A percentile compares a stretch with the other conserved stretches of the same genome.
Conservation (phyloP, 768 basidiomycete genomes). For the Tricholoma sp. region DNA sequence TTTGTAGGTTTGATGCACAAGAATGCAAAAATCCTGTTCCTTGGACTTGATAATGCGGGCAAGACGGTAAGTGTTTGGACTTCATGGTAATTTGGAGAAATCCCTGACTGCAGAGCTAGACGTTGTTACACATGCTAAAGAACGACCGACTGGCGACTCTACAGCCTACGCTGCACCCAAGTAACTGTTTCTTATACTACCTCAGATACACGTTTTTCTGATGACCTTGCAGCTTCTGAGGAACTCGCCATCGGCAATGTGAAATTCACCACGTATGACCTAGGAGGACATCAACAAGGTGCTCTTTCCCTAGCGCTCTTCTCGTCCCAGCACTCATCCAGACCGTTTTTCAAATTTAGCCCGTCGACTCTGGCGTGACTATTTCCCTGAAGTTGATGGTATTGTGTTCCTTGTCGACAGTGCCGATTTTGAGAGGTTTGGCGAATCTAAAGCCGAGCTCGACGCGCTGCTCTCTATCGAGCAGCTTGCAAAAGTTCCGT, state of each 20-base stretch:
- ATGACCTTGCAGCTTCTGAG: slow-evolving; percentile 72
- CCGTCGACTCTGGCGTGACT: slow-evolving; percentile 98
- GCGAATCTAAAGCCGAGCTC: slow-evolving; percentile 95
- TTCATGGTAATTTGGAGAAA: not conserved
- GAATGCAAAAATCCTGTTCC: slow-evolving; percentile 99
- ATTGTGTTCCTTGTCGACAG: slow-evolving; percentile 98
- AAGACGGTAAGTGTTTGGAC: slow-evolving; percentile 74
- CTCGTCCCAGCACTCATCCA: not conserved
- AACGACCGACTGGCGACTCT: slow-evolving; percentile 96
- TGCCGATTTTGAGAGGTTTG: slow-evolving; percentile 94
- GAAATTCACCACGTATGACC: slow-evolving; percentile 98
- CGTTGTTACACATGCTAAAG: slow-evolving; percentile 97
- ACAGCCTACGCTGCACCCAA: slow-evolving; percentile 97
- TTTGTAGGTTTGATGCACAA: slow-evolving; percentile 81
- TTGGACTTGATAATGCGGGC: slow-evolving; percentile 98
- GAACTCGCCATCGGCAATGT: slow-evolving; percentile 98
- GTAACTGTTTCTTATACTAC: slow-evolving; percentile 40
- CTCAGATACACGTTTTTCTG: not conserved
- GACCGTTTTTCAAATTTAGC: slow-evolving; percentile 39
- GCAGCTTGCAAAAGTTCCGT: slow-evolving; percentile 92
- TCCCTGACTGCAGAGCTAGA: slow-evolving; percentile 41
- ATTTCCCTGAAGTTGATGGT: slow-evolving; percentile 99
- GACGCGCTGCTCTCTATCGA: slow-evolving; percentile 95
- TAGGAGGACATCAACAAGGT: slow-evolving; percentile 98
- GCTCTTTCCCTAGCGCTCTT: slow-evolving; percentile 9